Conservation (phyloP, 202 grass and related monocot species). For the Carex arenaria region DNA sequence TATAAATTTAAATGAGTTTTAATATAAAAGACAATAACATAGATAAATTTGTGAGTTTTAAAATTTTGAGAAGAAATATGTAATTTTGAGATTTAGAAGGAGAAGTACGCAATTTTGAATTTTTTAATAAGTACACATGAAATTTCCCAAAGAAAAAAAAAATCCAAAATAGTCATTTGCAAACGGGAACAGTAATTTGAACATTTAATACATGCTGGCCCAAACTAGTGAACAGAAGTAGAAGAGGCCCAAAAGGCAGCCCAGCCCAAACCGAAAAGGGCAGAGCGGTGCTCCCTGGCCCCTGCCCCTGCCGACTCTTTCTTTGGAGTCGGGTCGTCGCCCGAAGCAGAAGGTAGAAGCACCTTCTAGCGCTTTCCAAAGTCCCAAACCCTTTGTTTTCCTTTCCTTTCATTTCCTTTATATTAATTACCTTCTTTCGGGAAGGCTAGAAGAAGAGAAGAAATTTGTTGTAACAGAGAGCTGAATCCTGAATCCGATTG, state of each 20-base stretch:
- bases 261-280: not conserved
- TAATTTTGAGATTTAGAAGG: too few species aligned
- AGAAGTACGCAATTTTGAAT: too few species aligned
- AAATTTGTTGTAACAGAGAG: not conserved
- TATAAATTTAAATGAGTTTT: too few species aligned
- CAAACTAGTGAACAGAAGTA: not conserved
- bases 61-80: too few species aligned
- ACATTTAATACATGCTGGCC: too few species aligned
- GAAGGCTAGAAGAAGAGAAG: not conserved
- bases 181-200: too few species aligned
- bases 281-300: not conserved
- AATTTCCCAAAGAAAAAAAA: not conserved
- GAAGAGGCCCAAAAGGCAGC: too few species aligned
- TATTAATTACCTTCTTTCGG: not conserved
- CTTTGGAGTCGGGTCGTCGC: constrained; percentile 22
- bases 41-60: too few species aligned
- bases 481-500: not conserved
- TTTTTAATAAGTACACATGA: too few species aligned
- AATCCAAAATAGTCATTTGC: too few species aligned
- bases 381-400: not conserved
- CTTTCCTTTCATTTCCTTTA: not conserved
- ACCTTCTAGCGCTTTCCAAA: not conserved
- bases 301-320: too few species aligned
- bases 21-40: too few species aligned
- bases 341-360: not conserved